phyloP scores from a whole-genome alignment of 257 asterid species.

The Cruciata laevipes region DNA sequence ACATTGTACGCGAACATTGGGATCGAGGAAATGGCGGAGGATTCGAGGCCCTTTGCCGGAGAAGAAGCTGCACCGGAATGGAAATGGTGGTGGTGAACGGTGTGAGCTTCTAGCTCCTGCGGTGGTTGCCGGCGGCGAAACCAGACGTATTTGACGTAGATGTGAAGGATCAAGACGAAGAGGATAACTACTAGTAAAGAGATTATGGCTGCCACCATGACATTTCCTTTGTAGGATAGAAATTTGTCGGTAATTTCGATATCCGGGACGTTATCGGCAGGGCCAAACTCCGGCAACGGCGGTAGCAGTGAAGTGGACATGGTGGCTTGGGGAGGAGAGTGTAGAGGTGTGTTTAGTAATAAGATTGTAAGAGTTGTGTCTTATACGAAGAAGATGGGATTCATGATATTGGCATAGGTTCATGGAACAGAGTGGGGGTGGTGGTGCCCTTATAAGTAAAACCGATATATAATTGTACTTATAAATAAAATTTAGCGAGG shows the following conservation, averaged over 20 bases:
- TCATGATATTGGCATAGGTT: neutral
- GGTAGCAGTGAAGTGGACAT: neutral
- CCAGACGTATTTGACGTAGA: conserved; percentile 36
- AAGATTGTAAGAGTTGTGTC: neutral
- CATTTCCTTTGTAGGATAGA: conserved; percentile 28
- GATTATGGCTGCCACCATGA: conserved; percentile 43
- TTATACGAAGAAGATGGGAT: neutral
- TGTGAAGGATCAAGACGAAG: conserved; percentile 30
- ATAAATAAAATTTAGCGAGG: too few relatives aligned
- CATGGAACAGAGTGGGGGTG: too few relatives aligned
- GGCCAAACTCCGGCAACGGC: neutral
- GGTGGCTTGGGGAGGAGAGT: neutral
- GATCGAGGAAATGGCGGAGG: conserved; percentile 22
- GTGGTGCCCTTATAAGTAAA: too few relatives aligned
- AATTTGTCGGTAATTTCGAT: conserved; percentile 14
- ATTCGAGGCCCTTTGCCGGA: conserved; percentile 23
- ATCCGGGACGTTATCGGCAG: neutral
- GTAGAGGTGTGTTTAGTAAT: neutral
- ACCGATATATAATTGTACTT: too few relatives aligned
- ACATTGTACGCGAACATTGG: conserved; percentile 20
- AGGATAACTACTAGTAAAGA: conserved; percentile 31
- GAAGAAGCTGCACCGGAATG: conserved; percentile 7
- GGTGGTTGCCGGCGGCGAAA: conserved; percentile 18
- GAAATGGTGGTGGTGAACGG: neutral
- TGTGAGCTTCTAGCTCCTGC: neutral